A percentile compares a stretch with the other conserved stretches of the same genome.
These are phyloP conservation scores for Rhodocollybia butyracea DNA, from an alignment of 768 basidiomycete genomes.

Conservation along the genomic window DNA sequence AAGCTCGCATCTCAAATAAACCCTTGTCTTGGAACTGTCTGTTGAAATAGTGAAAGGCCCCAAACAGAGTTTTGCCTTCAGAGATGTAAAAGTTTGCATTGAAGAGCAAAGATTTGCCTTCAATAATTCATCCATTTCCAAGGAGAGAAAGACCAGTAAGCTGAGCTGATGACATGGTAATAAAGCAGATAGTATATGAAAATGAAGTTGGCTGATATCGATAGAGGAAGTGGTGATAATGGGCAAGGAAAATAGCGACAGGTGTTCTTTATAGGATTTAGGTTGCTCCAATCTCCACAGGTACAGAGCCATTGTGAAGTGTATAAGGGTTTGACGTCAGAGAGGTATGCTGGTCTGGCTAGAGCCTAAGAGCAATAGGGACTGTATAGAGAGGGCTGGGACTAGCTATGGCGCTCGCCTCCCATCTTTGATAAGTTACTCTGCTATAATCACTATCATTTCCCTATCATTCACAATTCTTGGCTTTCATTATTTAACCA, in stretches of 20 bases:
- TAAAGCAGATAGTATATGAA: background rate
- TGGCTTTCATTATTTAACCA: no score
- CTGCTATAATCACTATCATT: no score
- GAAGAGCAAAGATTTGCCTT: conserved; percentile 5
- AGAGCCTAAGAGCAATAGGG: no score
- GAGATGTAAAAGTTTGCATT: conserved; percentile 7
- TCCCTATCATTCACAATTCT: no score
- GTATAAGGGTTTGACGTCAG: background rate
- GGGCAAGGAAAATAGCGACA: no score
- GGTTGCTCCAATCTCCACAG: no score
- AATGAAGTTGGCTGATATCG: background rate
- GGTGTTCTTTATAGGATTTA: no score
- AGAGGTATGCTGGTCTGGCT: no score
- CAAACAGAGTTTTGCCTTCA: background rate
- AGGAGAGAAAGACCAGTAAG: conserved; percentile 6
- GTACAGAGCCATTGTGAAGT: background rate
- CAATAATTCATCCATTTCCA: background rate
- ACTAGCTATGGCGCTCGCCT: no score
- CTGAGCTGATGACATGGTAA: background rate
- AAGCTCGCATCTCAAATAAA: background rate
- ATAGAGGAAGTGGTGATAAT: background rate
- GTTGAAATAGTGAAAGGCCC: conserved; percentile 4
- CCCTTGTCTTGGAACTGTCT: background rate
- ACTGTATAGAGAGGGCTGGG: no score
- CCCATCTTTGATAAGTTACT: no score